Percentiles rank a stretch among this genome's conserved stretches.
phyloP scores from a whole-genome alignment of 192 early-diverging fungal species.

The Linnemannia zychae region DNA sequence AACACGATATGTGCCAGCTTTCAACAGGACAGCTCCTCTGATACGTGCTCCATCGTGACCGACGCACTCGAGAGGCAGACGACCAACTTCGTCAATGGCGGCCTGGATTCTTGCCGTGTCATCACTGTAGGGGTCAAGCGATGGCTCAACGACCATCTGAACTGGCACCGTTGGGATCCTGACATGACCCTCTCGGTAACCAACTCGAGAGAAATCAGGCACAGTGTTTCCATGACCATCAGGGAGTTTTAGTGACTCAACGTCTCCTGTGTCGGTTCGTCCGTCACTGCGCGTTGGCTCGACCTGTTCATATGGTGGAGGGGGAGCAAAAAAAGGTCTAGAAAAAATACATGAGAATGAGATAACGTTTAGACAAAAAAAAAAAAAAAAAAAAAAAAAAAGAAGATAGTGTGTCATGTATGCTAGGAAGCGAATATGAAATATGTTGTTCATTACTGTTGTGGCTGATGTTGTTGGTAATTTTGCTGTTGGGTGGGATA shows the following conservation, averaged over 20 bases:
- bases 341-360: neutral
- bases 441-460: neutral
- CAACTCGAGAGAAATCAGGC: conserved; percentile 49
- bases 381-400: neutral
- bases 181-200: conserved; percentile 49
- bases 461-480: conserved; percentile 1
- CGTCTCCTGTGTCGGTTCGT: conserved; percentile 6
- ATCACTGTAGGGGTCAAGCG: conserved; percentile 22
- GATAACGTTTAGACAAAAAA: neutral
- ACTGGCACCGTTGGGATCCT: conserved; percentile 42
- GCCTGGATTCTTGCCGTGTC: conserved; percentile 42
- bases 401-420: no score
- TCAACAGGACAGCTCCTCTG: conserved; percentile 44
- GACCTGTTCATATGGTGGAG: conserved; percentile 13
- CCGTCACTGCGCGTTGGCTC: neutral
- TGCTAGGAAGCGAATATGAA: neutral
- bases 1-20: conserved; percentile 43
- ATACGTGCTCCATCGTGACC: conserved; percentile 38
- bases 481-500: conserved; percentile 19
- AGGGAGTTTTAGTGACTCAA: conserved; percentile 20
- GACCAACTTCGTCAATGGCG: conserved; percentile 36
- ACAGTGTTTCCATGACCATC: conserved; percentile 29
- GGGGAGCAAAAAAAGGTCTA: conserved; percentile 22
- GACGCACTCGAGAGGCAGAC: conserved; percentile 19
- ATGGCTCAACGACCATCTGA: conserved; percentile 41